phyloP scores from a whole-genome alignment of 257 asterid species.

The Solanum microdontum region DNA sequence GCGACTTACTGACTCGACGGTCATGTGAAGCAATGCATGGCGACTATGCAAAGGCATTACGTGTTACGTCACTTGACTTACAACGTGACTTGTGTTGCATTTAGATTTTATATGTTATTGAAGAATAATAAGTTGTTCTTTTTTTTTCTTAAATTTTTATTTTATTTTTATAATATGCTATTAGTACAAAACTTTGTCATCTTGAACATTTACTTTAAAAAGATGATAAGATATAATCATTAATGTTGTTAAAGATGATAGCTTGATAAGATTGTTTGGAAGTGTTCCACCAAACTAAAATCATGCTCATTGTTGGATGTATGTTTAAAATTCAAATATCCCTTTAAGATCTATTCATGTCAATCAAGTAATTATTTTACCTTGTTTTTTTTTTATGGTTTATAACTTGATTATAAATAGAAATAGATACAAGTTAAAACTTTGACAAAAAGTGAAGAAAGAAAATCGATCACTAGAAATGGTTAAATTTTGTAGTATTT shows the following conservation, averaged over 20 bases:
- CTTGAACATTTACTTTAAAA: neutral
- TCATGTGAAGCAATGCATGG: neutral
- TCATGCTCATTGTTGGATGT: neutral
- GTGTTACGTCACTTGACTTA: neutral
- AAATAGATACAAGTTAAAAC: neutral
- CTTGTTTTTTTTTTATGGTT: neutral
- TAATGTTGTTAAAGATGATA: neutral
- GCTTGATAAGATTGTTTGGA: neutral
- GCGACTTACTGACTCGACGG: neutral
- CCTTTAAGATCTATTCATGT: neutral
- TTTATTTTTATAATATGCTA: neutral
- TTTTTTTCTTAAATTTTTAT: neutral
- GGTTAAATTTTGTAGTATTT: too few species aligned
- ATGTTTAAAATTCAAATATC: neutral
- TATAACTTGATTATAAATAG: too few species aligned
- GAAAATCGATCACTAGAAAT: neutral
- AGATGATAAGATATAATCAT: neutral
- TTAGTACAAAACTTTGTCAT: neutral
- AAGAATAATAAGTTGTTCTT: neutral
- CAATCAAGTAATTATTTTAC: neutral
- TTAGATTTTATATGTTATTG: too few species aligned
- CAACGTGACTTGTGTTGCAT: neutral
- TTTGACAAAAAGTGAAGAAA: neutral
- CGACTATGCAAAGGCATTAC: neutral
- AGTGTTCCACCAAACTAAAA: neutral